A percentile compares a stretch with the other conserved stretches of the same genome.
phyloP scores from a whole-genome alignment of 2,329 filamentous ascomycete species.

The Polytolypa hystricis region DNA sequence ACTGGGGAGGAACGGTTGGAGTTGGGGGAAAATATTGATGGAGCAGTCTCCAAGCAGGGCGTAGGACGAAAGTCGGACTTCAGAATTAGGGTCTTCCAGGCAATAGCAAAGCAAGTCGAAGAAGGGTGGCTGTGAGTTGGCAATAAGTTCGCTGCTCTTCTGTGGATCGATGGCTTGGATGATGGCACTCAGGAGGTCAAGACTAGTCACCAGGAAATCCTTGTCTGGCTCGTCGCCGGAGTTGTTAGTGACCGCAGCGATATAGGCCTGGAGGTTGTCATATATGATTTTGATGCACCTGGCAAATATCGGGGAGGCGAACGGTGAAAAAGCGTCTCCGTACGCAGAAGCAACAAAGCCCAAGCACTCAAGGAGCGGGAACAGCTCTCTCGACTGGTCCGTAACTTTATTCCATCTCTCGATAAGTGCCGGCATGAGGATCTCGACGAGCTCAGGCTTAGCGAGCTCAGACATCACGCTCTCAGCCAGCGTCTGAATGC shows the following conservation, averaged over 20 bases:
- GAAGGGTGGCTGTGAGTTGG: slow-evolving; percentile 65
- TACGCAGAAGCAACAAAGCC: slow-evolving; percentile 88
- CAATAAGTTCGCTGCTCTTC: slow-evolving; percentile 66
- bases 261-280: slow-evolving; percentile 71
- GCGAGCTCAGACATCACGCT: slow-evolving; percentile 73
- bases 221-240: slow-evolving; percentile 74
- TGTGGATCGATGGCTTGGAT: slow-evolving; percentile 73
- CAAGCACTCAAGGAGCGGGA: slow-evolving; percentile 89
- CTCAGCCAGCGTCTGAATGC: slow-evolving; percentile 91
- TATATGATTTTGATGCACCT: slow-evolving; percentile 88
- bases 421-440: slow-evolving; percentile 88
- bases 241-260: slow-evolving; percentile 57
- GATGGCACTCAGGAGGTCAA: slow-evolving; percentile 86
- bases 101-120: slow-evolving; percentile 86
- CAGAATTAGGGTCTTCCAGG: slow-evolving; percentile 82
- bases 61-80: slow-evolving; percentile 92
- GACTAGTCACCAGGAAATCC: slow-evolving; percentile 89
- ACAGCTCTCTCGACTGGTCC: slow-evolving; percentile 85
- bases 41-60: slow-evolving; percentile 90
- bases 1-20: slow-evolving; percentile 60
- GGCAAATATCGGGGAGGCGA: slow-evolving; percentile 73
- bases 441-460: slow-evolving; percentile 65
- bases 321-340: slow-evolving; percentile 69
- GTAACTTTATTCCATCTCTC: slow-evolving; percentile 75
- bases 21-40: slow-evolving; percentile 75